Evolutionary conservation across 225 moss, liverwort and hornwort species (phyloP), one percentile per base, ranked within the genome.

Genomic region (Physcomitrium patens): DNA sequence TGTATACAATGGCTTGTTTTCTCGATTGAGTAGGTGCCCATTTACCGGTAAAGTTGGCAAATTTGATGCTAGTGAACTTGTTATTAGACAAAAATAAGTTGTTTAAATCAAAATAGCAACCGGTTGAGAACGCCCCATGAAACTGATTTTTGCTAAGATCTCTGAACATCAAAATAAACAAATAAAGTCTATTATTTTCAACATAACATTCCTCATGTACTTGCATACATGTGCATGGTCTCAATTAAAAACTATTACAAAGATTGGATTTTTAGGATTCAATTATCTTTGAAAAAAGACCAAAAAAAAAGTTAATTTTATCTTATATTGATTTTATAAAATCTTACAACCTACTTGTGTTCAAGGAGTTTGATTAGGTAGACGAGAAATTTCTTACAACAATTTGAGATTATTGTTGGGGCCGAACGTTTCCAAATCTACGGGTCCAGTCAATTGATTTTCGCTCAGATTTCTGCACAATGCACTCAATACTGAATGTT

Each of bases 51-150:
- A 14, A 59, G 6, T 59, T 76, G 3, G 14, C 17, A 41, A 67
- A 3, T 20, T 0, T 49, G 8, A 68, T 68, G 41, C 5, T 12
- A 0, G 41, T 17, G 5, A 68, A 8, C 0, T 17, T 0, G 37
- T 76, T 68, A 28, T 42, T 76, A 1, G 60, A 76, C 16, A 68
- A 49, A 22, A 7, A 1, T 10, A 76, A 0, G 8, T 0, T 0
- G 0, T 0, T 0, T 17, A 26, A 11, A 66, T 16, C 9, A 17
- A 66, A 49, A 49, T 27, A 22, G 8, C 14, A 15, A 27, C 70
- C 43, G 22, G 23, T 20, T 7, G 70, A 56, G 0, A 43, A 58
- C 19, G 16, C 0, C 5, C 24, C 46, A 46, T 45, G 44, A 9
- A 68, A 76, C 0, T 0, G 23, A 0, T 76, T 76, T 0, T 60